Evolutionary conservation across 805 yeast species (phyloP), one percentile per base, ranked within the genome.

Genomic region (Starmera dryadoides): DNA sequence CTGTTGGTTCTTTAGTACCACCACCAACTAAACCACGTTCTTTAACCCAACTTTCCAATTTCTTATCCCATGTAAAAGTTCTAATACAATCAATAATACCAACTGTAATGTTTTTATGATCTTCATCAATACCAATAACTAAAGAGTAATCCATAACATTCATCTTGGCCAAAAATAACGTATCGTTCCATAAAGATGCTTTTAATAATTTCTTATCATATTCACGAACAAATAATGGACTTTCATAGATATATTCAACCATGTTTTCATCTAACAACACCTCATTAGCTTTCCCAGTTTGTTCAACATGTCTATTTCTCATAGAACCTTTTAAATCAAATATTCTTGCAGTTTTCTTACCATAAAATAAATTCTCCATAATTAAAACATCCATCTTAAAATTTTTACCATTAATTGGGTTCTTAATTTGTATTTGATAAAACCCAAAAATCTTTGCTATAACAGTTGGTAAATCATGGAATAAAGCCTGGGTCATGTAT

Each of bases 21-120:
- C 85, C 80, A 5, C 88, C 88, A 33, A 91, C 95, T 29, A 93
- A 67, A 1, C 91, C 89, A 52, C 86, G 84, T 41, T 95, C 98
- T 58, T 93, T 93, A 29, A 93, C 98, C 98, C 98, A 93, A 58
- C 95, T 88, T 58, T 93, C 99, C 21, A 93, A 76, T 60, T 89
- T 93, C 61, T 93, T 93, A 54, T 93, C 99, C 99, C 99, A 93
- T 0, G 99, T 93, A 53, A 91, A 93, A 0, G 98, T 88, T 42
- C 99, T 64, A 33, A 93, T 79, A 68, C 94, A 93, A 59, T 93
- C 84, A 44, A 93, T 89, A 31, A 93, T 89, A 4, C 99, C 99
- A 12, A 89, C 96, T 16, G 88, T 87, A 29, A 93, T 67, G 39
- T 81, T 81, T 37, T 73, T 72, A 45, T 74, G 74, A 18, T 75